These are phyloP conservation scores for Backusella morwellensis DNA, from an alignment of 192 early-diverging fungal genomes.

Conservation along the genomic window DNA sequence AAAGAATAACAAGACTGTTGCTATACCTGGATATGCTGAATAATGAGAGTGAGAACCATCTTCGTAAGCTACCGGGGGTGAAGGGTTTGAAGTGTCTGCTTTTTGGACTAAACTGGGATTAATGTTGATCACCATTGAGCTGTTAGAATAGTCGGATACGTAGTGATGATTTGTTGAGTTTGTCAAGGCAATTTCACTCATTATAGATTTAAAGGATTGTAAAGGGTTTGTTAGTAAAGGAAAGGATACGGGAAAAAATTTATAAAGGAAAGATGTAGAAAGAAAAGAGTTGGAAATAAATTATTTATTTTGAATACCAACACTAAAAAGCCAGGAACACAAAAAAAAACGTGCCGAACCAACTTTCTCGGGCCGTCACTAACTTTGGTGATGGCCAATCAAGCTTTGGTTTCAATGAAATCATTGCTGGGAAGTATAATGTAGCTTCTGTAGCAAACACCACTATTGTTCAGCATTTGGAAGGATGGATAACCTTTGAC, in stretches of 20 bases:
- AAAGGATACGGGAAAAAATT: background rate
- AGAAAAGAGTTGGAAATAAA: conserved; percentile 2
- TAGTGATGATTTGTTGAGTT: conserved; percentile 13
- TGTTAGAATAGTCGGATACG: conserved; percentile 10
- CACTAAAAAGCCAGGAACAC: conserved; percentile 10
- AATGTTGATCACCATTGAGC: conserved; percentile 21
- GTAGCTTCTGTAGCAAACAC: background rate
- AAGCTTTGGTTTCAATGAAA: background rate
- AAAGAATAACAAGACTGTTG: background rate
- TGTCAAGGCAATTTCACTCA: conserved; percentile 19
- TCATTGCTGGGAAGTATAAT: background rate
- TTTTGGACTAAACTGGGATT: conserved; percentile 20
- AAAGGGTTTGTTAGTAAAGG: conserved; percentile 10
- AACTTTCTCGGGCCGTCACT: background rate
- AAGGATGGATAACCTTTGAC: background rate
- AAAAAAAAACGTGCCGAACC: conserved; percentile 1
- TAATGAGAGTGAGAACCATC: conserved; percentile 7
- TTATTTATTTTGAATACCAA: conserved; percentile 2
- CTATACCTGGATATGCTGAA: conserved; percentile 20
- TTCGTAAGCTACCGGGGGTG: conserved; percentile 4
- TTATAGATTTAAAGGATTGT: conserved; percentile 16
- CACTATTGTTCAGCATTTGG: background rate
- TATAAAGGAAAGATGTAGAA: background rate
- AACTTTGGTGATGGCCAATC: background rate
- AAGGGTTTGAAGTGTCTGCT: background rate